Evolutionary conservation across 441 rosid genomes (phyloP).

Genomic region (Rhodomyrtus psidioides): DNA sequence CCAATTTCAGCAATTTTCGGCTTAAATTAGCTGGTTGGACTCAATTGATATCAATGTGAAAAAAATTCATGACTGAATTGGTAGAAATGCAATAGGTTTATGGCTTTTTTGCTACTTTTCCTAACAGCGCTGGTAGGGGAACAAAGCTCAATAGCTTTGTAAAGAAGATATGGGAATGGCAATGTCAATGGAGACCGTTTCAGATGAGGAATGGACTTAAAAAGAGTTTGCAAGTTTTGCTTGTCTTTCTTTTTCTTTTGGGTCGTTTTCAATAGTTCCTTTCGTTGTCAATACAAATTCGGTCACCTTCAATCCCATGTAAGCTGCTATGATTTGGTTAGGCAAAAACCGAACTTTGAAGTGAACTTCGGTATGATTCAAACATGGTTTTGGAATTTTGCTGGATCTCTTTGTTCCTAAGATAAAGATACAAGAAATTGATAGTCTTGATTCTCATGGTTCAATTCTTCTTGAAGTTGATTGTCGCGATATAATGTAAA

Average conservation of each 20-base stretch:
- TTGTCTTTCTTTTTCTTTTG: neutral
- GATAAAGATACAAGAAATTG: neutral
- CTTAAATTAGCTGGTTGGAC: rapidly evolving
- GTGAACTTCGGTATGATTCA: neutral
- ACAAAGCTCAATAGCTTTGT: neutral
- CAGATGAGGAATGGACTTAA: neutral
- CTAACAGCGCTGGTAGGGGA: neutral
- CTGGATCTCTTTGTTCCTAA: neutral
- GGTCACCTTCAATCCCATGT: neutral
- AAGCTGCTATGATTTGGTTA: neutral
- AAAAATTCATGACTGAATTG: neutral
- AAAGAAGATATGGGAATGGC: neutral
- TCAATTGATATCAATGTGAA: neutral
- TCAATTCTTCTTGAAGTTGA: neutral
- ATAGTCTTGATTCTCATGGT: neutral
- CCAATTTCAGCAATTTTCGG: neutral
- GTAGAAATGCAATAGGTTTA: neutral
- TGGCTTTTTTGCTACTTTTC: neutral
- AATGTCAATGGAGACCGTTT: neutral
- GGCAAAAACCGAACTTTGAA: neutral
- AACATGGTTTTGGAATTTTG: neutral
- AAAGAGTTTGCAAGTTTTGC: neutral
- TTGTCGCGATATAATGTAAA: neutral
- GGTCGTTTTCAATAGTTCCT: neutral
- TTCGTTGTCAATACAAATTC: neutral